Evolutionary conservation across 371 early-diverging fungal genomes (phyloP), one percentile per base, ranked within the genome.

Genomic region (Mortierella sp.): DNA sequence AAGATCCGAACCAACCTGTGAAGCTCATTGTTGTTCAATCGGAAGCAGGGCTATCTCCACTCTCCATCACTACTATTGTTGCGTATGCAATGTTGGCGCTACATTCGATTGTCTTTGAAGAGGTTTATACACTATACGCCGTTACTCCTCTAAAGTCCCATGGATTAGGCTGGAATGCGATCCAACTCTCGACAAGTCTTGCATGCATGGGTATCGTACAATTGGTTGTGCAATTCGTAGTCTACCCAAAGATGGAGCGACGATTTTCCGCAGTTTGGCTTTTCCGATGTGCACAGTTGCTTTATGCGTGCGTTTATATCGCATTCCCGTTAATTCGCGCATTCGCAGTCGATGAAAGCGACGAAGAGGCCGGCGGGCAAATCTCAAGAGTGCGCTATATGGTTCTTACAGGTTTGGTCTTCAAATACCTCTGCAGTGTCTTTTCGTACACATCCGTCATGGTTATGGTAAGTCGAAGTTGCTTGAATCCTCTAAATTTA

Each of bases 101-200:
- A n/a, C 91, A 92, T 59, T 84, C 90, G 10, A 92, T 94, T 63
- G 85, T 95, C 28, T 89, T 92, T 65, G 95, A 96, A 54, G 94
- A 94, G 79, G 85, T 93, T 0, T 91, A 93, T 58, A 77, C 81
- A 5, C 67, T 84, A n/a, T 84, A 68, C 47, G 81, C 77, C 0
- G 84, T 84, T 2, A 80, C 84, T 3, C 76, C 76, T 4, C 26
- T 79, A n/a, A 32, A 47, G 11, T 76, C 73, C 5, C 87, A 87
- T 58, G 90, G 90, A 3, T 73, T 90, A 1, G 89, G 88, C 3
- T 78, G 85, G 64, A 79, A 73, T 35, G 74, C 87, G 0, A 77
- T 77, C 3, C 85, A 87, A 47, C 84, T 88, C 12, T 88, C 88
- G 40, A 83, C 83, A 28, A 76, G 83, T 30, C 66, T 89, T 24